Evolutionary conservation across 192 early-diverging fungal genomes (phyloP), one percentile per base, ranked within the genome.

Genomic region (Coemansia sp.): DNA sequence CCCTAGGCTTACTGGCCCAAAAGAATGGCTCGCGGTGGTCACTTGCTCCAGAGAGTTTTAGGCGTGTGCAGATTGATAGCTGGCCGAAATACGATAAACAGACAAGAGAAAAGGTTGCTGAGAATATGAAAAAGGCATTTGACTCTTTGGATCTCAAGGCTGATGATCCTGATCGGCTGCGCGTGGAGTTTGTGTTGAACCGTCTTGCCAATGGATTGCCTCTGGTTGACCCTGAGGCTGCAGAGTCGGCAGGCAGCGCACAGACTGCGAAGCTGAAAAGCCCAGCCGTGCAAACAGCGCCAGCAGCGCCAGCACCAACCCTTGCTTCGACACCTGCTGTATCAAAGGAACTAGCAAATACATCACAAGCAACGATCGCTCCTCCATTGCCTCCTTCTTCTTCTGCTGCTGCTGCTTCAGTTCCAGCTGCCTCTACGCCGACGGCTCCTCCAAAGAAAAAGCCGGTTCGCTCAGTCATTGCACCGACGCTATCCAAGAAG

Each of bases 61-160:
- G 55, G 35, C 62, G 72, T 25, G 72, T 84, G 24, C 64, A 73
- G 46, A 66, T 84, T 6, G 64, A 74, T 20, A 59, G 65, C 35
- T 84, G 83, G 83, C 64, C 61, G 10, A 64, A 38, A 29, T 82
- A 81, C 46, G 64, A 47, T 17, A 60, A 51, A 11, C 57, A 51
- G 38, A 61, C 64, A 25, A 51, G 69, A 9, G 61, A 63, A 19
- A 39, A 43, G 20, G 83, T 71, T 6, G 44, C 70, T 13, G 52
- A 32, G 24, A 77, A 77, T 30, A 79, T 79, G 9, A 55, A 63
- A 1, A 40, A 42, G 5, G 83, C 83, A 10, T 81, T 84, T 37
- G 79, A 84, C 39, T 43, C 28, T 22, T 60, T 84, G 22, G 74
- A 69, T 0, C 50, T 84, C 10, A 10, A 66, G 2, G 30, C 47